A percentile compares a stretch with the other conserved stretches of the same genome.
Evolutionary conservation across 371 early-diverging fungal genomes (phyloP).

Genomic region (Dichotomocladium elegans): DNA sequence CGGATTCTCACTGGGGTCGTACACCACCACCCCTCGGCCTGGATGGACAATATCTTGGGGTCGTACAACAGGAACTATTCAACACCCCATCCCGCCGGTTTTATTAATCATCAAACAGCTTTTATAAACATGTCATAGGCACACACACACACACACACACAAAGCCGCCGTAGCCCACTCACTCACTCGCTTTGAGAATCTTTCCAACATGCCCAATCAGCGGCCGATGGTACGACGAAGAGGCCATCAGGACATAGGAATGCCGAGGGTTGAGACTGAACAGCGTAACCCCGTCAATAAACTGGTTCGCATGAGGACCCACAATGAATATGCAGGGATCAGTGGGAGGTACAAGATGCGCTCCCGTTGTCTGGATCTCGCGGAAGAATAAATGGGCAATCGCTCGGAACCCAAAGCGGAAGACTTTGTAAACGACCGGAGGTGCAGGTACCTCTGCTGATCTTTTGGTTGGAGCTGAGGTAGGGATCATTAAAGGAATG

Average conservation of each 20-base stretch:
- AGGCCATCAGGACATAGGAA: conserved; percentile 82
- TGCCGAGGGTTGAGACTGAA: conserved; percentile 71
- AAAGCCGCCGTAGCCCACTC: neutral
- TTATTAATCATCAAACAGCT: too few species aligned
- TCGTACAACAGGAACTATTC: conserved; percentile 86
- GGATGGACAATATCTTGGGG: conserved; percentile 83
- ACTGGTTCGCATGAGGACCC: conserved; percentile 96
- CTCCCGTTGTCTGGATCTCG: conserved; percentile 82
- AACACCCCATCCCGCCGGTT: too few species aligned
- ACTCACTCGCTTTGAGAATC: conserved; percentile 64
- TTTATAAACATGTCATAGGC: neutral
- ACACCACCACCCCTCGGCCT: conserved; percentile 71
- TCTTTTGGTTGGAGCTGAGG: neutral
- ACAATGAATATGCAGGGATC: conserved; percentile 94
- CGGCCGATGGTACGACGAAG: conserved; percentile 76
- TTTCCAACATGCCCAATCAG: conserved; percentile 83
- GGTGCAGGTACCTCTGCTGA: conserved; percentile 4
- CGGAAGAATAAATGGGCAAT: conserved; percentile 75
- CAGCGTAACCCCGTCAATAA: conserved; percentile 88
- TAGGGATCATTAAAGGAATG: neutral
- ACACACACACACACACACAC: neutral
- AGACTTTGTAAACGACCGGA: conserved; percentile 10
- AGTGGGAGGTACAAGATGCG: conserved; percentile 76
- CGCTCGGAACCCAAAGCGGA: conserved; percentile 7
- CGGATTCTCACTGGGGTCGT: conserved; percentile 61